These are phyloP conservation scores for Jaltomata sinuosa DNA, from an alignment of 257 asterid genomes.

Conservation along the genomic window DNA sequence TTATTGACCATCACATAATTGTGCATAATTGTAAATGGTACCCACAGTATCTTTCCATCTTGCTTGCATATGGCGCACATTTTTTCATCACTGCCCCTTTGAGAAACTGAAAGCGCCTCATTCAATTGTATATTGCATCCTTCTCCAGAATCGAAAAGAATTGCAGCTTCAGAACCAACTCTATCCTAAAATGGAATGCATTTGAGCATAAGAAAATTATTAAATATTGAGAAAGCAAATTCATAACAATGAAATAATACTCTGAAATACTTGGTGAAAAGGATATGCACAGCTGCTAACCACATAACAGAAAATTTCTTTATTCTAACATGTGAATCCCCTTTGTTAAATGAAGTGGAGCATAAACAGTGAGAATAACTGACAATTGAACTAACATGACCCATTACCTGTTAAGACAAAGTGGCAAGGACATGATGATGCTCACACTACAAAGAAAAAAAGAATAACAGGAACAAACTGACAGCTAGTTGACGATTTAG, in stretches of 20 bases:
- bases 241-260: not conserved
- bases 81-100: constrained; percentile 17
- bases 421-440: not conserved
- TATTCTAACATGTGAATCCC: not conserved
- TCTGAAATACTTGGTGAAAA: not conserved
- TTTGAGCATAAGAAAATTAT: constrained; percentile 5
- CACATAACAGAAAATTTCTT: not conserved
- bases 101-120: constrained; percentile 22
- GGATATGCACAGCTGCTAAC: not conserved
- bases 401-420: not conserved
- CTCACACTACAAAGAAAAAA: not conserved
- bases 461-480: not conserved
- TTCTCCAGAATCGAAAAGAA: constrained; percentile 19
- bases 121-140: constrained; percentile 5
- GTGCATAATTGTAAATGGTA: constrained; percentile 30
- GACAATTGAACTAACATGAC: not conserved
- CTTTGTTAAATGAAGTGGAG: not conserved
- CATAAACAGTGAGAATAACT: not conserved
- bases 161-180: constrained; percentile 39
- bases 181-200: constrained; percentile 41
- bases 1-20: not conserved
- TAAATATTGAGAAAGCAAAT: not conserved
- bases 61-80: constrained; percentile 45
- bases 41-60: constrained; percentile 67
- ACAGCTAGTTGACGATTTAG: not conserved